Evolutionary conservation across 225 moss, liverwort and hornwort species (phyloP), one percentile per base, ranked within the genome.

Genomic region (Physcomitrellopsis africana): DNA sequence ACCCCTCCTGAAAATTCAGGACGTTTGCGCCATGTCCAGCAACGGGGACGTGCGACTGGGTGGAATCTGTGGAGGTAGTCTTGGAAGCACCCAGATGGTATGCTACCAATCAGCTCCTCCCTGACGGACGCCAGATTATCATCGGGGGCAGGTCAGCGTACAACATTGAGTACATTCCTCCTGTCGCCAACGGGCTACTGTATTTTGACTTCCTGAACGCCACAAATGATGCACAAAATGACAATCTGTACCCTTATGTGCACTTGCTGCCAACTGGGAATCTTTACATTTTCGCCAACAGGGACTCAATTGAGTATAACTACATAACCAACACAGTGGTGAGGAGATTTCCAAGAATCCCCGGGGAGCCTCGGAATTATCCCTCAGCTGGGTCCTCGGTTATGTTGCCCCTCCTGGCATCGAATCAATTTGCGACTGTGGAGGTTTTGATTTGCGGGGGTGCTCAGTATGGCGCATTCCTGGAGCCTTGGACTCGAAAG

Each of bases 201-300:
- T 68, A 82, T 76, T 82, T 89, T 52, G 22, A 58, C 0, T 84
- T 89, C 42, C 82, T 89, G 26, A 82, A 84, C 42, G 29, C 67
- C 55, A 84, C 87, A 1, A 80, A 78, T n/a, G 89, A 89, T 60
- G 77, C 43, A 2, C 82, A 89, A 80, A 77, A 80, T 19, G 89
- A 89, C 71, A 87, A 89, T 60, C 77, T 89, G 24, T 89, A 89
- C 70, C 89, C 89, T 0, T 89, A 52, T 32, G 89, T 89, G 48
- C 84, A 86, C 78, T 80, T 89, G 20, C 72, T 89, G 6, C 89
- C 89, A 0, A 78, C 84, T 47, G 89, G 89, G 24, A 84, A 68
- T 62, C 84, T 89, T 55, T 89, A 77, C 84, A 71, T 89, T 37
- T 89, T 89, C 67, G 87, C 89, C 72, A 89, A 89, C 63, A 77